Evolutionary conservation across 2,329 filamentous ascomycete genomes (phyloP), one percentile per base, ranked within the genome.

Genomic region (Lachnellula arida): DNA sequence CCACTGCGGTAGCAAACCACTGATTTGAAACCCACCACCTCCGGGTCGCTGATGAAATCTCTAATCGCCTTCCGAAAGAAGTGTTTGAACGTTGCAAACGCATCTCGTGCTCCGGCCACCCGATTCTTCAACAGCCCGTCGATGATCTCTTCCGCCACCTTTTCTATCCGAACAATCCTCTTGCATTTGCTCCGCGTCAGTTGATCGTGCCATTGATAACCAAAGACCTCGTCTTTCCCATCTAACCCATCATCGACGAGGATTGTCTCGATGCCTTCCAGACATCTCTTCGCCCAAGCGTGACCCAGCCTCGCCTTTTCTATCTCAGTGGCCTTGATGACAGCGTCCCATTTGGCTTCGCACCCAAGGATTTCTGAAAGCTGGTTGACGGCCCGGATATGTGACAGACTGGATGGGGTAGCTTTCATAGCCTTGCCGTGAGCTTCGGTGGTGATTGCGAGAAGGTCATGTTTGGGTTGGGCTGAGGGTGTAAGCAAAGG

Each of bases 1-100:
- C 90, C 90, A 0, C 85, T 89, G 14, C 89, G 81, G 69, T 94
- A 94, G 72, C 89, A 93, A 54, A 95, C 82, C 49, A 92, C 84
- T 1, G 85, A 89, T 71, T 95, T 94, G 78, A 95, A 95, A 2
- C 81, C 90, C 1, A 83, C 88, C 2, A 95, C 85, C 17, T 85
- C 79, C 0, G 81, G 74, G 65, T 94, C 85, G 0, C 76, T 73
- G 25, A 91, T 76, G 2, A 82, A 79, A 1, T 76, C 71, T 11
- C 73, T 67, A 37, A 94, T 84, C 23, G 76, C 71, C n/a, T 67
- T 62, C 9, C 73, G 68, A 49, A 76, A 76, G 12, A 71, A 67
- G 1, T 68, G 64, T 11, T 76, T 70, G 32, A 75, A 70, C 46
- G 61, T 32, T 65, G 67, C 1, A 73, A 66, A 70, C 74, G 76